A percentile compares a stretch with the other conserved stretches of the same genome.
phyloP scores from a whole-genome alignment of 148 eudicot species.

The Amaranthus cruentus region DNA sequence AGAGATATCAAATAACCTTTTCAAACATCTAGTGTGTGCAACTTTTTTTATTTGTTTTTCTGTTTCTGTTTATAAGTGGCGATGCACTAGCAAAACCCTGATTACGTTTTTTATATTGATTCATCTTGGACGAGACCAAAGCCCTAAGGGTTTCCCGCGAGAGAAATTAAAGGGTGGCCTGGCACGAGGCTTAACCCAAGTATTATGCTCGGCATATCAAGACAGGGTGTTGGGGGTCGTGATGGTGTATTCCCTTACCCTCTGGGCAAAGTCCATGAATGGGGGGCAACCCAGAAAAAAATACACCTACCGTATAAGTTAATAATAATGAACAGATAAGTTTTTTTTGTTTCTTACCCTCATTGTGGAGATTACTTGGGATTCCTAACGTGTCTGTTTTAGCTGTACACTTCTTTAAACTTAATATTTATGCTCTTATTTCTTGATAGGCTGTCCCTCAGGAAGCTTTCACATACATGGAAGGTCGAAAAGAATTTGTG shows the following conservation, averaged over 20 bases:
- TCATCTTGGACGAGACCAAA: neutral
- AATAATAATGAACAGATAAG: neutral
- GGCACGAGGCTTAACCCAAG: no score
- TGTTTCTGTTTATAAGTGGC: neutral
- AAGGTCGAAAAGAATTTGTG: conserved; percentile 63
- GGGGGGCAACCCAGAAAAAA: no score
- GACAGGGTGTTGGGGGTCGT: no score
- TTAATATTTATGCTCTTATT: neutral
- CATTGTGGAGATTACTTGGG: neutral
- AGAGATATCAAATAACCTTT: neutral
- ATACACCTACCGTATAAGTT: no score
- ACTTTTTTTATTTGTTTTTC: neutral
- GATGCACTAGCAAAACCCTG: neutral
- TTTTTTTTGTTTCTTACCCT: neutral
- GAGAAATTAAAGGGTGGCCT: neutral
- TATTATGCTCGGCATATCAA: no score
- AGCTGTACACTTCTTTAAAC: neutral
- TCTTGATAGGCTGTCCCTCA: conserved; percentile 58
- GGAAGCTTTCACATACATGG: conserved; percentile 79
- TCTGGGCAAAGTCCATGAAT: no score
- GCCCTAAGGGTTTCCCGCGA: neutral
- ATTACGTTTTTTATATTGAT: neutral
- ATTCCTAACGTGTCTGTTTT: conserved; percentile 1
- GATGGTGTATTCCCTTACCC: no score
- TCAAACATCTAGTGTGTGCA: neutral